phyloP scores from a whole-genome alignment of 352 stramenopile species.

The Globisporangium acanthophoron region DNA sequence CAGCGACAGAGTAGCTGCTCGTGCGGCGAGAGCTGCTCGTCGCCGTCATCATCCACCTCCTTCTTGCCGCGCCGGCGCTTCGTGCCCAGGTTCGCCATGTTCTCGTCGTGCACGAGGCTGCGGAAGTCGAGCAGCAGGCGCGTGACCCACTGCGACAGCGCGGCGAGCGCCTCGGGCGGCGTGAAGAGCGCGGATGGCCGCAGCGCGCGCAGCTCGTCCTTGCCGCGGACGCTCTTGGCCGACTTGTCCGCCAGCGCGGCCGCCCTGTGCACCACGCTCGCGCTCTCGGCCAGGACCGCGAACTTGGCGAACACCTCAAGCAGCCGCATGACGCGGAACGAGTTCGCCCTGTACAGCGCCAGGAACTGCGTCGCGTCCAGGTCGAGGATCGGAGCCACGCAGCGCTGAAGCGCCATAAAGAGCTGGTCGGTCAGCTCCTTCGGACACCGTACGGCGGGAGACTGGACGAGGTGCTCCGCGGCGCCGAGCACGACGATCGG shows the following conservation, averaged over 20 bases:
- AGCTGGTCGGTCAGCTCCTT: conserved; percentile 46
- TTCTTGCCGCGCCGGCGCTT: conserved; percentile 47
- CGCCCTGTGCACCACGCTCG: conserved; percentile 42
- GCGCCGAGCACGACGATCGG: conserved; percentile 57
- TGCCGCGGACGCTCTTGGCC: conserved; percentile 28
- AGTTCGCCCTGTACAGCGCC: conserved; percentile 38
- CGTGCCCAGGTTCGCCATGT: conserved; percentile 31
- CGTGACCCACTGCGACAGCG: conserved; percentile 49
- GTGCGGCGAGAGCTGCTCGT: conserved; percentile 24
- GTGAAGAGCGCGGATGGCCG: conserved; percentile 65
- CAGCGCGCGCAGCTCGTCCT: conserved; percentile 35
- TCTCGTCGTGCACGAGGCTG: conserved; percentile 25
- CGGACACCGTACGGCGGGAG: conserved; percentile 37
- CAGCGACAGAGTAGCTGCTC: conserved; percentile 49
- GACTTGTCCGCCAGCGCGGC: conserved; percentile 39
- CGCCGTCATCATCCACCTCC: conserved; percentile 2
- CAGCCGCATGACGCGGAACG: conserved; percentile 58
- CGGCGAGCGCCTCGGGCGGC: conserved; percentile 32
- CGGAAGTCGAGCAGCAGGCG: conserved; percentile 47
- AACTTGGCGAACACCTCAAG: conserved; percentile 71
- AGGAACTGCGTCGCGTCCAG: conserved; percentile 34
- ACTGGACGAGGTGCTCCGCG: conserved; percentile 59
- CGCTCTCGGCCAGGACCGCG: conserved; percentile 42
- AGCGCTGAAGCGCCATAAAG: conserved; percentile 28
- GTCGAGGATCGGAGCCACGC: conserved; percentile 40